Base-by-base conservation (phyloP, 768 basidiomycete genomes). In the Omphalotus guepiniiformis region DNA sequence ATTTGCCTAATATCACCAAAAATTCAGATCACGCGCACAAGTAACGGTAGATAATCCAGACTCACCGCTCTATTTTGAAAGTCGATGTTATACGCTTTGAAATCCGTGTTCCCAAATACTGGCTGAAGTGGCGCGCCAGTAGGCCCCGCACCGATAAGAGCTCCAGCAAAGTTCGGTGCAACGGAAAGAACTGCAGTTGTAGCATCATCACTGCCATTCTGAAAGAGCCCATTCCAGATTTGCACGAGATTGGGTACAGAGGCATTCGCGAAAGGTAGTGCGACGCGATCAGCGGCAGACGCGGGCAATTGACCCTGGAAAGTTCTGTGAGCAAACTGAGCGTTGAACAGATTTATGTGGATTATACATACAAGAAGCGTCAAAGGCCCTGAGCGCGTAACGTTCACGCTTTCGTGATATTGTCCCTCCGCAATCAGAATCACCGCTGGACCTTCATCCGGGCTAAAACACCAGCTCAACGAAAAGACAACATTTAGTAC, bases 11-110 rank as follows among this genome's bases (percentile, higher is more conserved):
- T 39, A 43, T 36, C 50, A 4, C 21, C 46, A 40, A 6, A 21
- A n/a, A 13, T 19, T 5, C 11, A 15, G 19, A 37, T 32, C 21
- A 43, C 16, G n/a, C 18, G 18, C 8, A 38, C 26, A 16, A 37
- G n/a, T 19, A 19, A 48, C 19, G 26, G 35, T 29, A n/a, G 11
- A 26, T 48, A 13, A 15, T 32, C 27, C 32, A 15, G 9, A 61
- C 76, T 48, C 51, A 83, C 82, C n/a, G 82, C 82, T 50, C 76
- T 68, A 52, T 85, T 86, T 46, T 81, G 71, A 48, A 83, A 80
- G 57, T 84, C 74, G 50, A 85, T 76, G 53, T 85, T 84, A 51
- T 85, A 83, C 7, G 73, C 77, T 53, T 68, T 81, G 64, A 85
- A 84, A 54, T 86, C 74, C 19, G 58, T 51, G 49, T 67, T 80